phyloP scores from a whole-genome alignment of 768 basidiomycete species.

The Sutorius australiensis region DNA sequence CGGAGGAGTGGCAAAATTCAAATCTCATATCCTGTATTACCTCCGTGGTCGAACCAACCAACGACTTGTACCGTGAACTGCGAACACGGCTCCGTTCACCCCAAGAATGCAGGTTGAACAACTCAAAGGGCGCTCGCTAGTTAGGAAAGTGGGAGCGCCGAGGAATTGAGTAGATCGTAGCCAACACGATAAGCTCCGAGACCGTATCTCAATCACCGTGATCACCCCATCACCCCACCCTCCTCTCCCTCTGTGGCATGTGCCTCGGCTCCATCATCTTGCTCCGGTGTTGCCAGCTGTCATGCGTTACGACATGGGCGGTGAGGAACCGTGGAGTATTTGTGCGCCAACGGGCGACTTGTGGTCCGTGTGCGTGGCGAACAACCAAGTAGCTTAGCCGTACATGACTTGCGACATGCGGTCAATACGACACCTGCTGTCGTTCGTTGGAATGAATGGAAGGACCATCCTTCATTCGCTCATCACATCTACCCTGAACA shows the following conservation, averaged over 20 bases:
- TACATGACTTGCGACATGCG: not conserved
- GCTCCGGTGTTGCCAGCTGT: not conserved
- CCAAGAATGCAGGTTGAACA: conserved; percentile 17
- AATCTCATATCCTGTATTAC: conserved; percentile 12
- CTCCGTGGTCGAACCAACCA: conserved; percentile 2
- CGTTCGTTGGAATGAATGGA: conserved; percentile 12
- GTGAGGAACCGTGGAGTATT: not conserved
- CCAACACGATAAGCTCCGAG: conserved; percentile 9
- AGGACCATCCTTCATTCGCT: conserved; percentile 9
- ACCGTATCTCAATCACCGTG: conserved; percentile 7
- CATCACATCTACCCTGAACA: conserved; percentile 16
- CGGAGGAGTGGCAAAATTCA: conserved; percentile 12
- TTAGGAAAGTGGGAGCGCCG: conserved; percentile 18
- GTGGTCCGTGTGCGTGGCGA: not conserved
- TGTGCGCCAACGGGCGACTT: not conserved
- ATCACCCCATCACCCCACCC: conserved; percentile 3
- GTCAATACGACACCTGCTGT: not conserved
- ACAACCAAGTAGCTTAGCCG: not conserved
- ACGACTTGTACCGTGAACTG: not conserved
- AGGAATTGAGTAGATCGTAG: conserved; percentile 6
- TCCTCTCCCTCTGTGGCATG: not conserved
- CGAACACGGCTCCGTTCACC: conserved; percentile 4
- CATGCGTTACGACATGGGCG: not conserved
- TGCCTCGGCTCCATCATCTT: not conserved
- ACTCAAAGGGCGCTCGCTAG: not conserved